phyloP scores from a whole-genome alignment of 2,329 filamentous ascomycete genomes.

The Exophiala sideris region DNA sequence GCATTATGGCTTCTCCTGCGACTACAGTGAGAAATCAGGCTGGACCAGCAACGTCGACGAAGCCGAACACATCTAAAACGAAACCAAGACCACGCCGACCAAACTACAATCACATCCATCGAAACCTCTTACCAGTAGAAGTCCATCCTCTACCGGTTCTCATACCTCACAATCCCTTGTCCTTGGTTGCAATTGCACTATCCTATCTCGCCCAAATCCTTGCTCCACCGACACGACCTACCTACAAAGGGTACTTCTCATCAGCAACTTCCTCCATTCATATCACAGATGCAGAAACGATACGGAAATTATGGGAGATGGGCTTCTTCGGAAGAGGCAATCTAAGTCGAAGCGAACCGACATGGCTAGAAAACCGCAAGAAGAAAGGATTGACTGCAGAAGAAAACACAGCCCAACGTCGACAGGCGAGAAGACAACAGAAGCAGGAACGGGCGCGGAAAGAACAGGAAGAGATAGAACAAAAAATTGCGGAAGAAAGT shows the following conservation, averaged over 20 bases:
- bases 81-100: slow-evolving; percentile 36
- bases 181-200: slow-evolving; percentile 74
- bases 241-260: slow-evolving; percentile 77
- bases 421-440: slow-evolving; percentile 75
- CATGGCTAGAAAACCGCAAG: slow-evolving; percentile 82
- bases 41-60: slow-evolving; percentile 5
- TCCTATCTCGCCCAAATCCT: slow-evolving; percentile 73
- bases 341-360: slow-evolving; percentile 89
- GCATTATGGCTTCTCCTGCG: slow-evolving; percentile 26
- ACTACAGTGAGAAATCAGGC: slow-evolving; percentile 26
- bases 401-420: slow-evolving; percentile 70
- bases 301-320: slow-evolving; percentile 87
- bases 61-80: slow-evolving; percentile 19
- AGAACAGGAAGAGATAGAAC: slow-evolving; percentile 78
- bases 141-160: slow-evolving; percentile 82
- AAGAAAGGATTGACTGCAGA: slow-evolving; percentile 76
- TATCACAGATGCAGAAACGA: slow-evolving; percentile 70
- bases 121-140: slow-evolving; percentile 73
- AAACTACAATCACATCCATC: slow-evolving; percentile 74
- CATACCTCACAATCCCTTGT: slow-evolving; percentile 89
- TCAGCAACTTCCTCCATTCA: slow-evolving; percentile 76
- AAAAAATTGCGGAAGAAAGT: slow-evolving; percentile 59
- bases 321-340: slow-evolving; percentile 96
- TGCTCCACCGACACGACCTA: slow-evolving; percentile 56
- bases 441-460: slow-evolving; percentile 90